Conservation (phyloP, 208 protist species). For the Trichomonas gallinae region DNA sequence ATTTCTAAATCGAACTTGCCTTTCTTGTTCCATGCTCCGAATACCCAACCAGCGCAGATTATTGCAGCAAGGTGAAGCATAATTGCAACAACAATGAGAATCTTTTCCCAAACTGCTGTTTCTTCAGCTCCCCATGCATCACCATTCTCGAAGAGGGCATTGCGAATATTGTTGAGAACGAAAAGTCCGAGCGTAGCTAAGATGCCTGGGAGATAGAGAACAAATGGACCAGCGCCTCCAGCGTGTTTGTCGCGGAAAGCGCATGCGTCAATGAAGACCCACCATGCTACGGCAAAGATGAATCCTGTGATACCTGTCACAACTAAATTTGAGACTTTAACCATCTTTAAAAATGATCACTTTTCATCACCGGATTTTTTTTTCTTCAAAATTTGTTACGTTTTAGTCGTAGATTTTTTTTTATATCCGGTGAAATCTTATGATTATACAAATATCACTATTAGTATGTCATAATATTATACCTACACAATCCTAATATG, state of each 20-base stretch:
- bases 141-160: neutral
- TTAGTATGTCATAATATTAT: no score
- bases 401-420: no score
- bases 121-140: neutral
- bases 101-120: neutral
- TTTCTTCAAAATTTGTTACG: no score
- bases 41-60: neutral
- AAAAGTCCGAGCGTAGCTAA: neutral
- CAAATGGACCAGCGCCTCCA: neutral
- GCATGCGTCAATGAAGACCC: neutral
- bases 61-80: neutral
- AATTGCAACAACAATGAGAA: neutral
- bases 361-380: no score
- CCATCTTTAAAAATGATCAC: neutral
- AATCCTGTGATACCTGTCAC: neutral
- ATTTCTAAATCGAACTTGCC: neutral
- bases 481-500: no score
- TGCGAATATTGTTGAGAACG: neutral
- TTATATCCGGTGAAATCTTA: no score
- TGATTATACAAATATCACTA: no score
- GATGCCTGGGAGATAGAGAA: neutral
- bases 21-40: neutral
- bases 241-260: neutral
- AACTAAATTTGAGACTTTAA: neutral
- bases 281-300: neutral